Conservation (phyloP, 1,139 yeast species). For the Geotrichum reessii region DNA sequence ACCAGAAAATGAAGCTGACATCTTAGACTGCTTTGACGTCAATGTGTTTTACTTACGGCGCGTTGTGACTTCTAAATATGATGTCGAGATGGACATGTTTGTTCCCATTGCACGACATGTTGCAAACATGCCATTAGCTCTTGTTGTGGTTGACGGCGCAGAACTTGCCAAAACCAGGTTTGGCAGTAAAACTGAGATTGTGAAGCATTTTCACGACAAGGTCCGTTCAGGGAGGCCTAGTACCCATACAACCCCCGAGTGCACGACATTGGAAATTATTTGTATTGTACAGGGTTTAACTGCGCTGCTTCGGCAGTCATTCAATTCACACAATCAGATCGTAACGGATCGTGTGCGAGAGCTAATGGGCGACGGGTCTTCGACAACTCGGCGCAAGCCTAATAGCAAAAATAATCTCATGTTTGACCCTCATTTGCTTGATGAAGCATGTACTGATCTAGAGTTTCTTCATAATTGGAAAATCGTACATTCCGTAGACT, state of each 20-base stretch:
- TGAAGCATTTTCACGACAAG: background rate
- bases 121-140: background rate
- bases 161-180: background rate
- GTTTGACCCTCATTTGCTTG: slow-evolving; percentile 8
- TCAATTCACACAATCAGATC: slow-evolving; percentile 21
- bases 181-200: background rate
- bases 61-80: slow-evolving; percentile 7
- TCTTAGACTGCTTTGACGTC: background rate
- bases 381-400: slow-evolving; percentile 1
- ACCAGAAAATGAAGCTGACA: background rate
- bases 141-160: slow-evolving; percentile 5
- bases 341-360: slow-evolving; percentile 25
- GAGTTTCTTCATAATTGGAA: slow-evolving; percentile 20
- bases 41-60: background rate
- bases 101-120: slow-evolving; percentile 4
- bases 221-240: background rate
- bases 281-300: slow-evolving; percentile 28
- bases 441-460: slow-evolving; percentile 18
- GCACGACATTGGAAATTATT: slow-evolving; percentile 14
- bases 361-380: slow-evolving; percentile 18
- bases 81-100: slow-evolving; percentile 6
- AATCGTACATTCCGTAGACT: slow-evolving; percentile 23
- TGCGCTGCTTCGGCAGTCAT: slow-evolving; percentile 19
- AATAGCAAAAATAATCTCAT: background rate
- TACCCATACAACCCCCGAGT: background rate